These are phyloP conservation scores for Rhodotorula mucilaginosa DNA, from an alignment of 1,284 basidiomycete species.

Conservation along the genomic window DNA sequence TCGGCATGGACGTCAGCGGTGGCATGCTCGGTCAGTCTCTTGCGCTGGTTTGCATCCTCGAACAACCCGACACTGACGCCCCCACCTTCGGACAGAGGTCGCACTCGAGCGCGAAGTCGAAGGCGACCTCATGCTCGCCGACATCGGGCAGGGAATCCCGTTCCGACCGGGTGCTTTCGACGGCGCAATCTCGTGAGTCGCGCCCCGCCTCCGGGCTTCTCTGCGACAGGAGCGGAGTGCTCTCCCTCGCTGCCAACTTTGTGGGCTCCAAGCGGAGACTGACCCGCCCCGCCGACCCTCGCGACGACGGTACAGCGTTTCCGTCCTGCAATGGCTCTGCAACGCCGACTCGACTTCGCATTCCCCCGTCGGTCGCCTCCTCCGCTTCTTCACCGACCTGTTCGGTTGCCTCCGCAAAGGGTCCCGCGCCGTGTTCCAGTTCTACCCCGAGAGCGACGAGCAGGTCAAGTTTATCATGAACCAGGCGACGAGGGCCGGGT, in stretches of 20 bases:
- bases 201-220: not conserved
- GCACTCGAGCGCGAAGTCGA: conserved; percentile 89
- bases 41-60: not conserved
- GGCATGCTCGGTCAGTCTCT: conserved; percentile 74
- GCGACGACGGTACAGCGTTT: conserved; percentile 63
- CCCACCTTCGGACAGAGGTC: conserved; percentile 63
- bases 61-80: not conserved
- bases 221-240: not conserved
- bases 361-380: conserved; percentile 86
- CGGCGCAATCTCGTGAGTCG: conserved; percentile 83
- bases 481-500: conserved; percentile 89
- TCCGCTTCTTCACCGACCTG: conserved; percentile 93
- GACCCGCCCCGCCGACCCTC: not conserved
- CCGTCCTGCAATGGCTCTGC: conserved; percentile 96
- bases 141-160: conserved; percentile 55
- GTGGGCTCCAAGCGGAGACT: no score
- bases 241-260: no score
- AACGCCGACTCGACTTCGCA: conserved; percentile 93
- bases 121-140: conserved; percentile 66
- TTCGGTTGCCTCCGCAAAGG: conserved; percentile 89
- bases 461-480: conserved; percentile 93
- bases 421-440: conserved; percentile 89
- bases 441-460: conserved; percentile 92
- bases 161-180: conserved; percentile 97
- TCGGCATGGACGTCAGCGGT: conserved; percentile 91